A percentile compares a stretch with the other conserved stretches of the same genome.
Evolutionary conservation across 1,284 basidiomycete species (phyloP).

Genomic region (Cryptococcus floricola): DNA sequence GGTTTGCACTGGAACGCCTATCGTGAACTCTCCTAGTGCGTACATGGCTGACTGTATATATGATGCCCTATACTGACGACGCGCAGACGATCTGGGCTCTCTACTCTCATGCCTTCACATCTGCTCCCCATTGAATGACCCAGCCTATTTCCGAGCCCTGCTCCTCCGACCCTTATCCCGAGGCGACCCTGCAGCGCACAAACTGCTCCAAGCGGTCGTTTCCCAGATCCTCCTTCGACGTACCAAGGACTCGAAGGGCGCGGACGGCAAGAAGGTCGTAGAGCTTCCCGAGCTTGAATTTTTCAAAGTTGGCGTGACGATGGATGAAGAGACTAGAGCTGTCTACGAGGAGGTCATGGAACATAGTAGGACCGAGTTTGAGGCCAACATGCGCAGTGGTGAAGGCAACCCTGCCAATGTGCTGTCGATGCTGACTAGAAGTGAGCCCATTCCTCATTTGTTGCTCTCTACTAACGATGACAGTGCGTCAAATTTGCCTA

Average conservation of each 20-base stretch:
- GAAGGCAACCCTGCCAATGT: constrained; percentile 54
- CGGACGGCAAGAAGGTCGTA: constrained; percentile 65
- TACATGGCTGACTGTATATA: not conserved
- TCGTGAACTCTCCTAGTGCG: constrained; percentile 70
- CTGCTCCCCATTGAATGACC: constrained; percentile 71
- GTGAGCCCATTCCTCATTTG: constrained; percentile 19
- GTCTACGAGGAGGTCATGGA: constrained; percentile 72
- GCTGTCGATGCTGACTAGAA: constrained; percentile 73
- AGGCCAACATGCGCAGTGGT: constrained; percentile 49
- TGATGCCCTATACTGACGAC: not conserved
- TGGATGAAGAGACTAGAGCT: constrained; percentile 62
- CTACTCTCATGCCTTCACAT: constrained; percentile 74
- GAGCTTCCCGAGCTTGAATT: constrained; percentile 65
- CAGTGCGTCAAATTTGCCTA: constrained; percentile 74
- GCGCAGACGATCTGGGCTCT: constrained; percentile 70
- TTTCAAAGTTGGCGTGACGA: constrained; percentile 55
- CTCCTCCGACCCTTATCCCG: constrained; percentile 67
- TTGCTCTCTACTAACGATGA: not conserved
- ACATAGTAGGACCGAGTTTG: constrained; percentile 61
- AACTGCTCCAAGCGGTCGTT: constrained; percentile 78
- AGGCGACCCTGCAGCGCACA: constrained; percentile 62
- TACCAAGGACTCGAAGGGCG: constrained; percentile 83
- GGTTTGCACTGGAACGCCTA: constrained; percentile 69
- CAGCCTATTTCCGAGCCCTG: constrained; percentile 72
- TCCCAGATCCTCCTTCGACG: constrained; percentile 74